These are phyloP conservation scores for Penicillium goetzii DNA, from an alignment of 495 filamentous ascomycete species.

Conservation along the genomic window DNA sequence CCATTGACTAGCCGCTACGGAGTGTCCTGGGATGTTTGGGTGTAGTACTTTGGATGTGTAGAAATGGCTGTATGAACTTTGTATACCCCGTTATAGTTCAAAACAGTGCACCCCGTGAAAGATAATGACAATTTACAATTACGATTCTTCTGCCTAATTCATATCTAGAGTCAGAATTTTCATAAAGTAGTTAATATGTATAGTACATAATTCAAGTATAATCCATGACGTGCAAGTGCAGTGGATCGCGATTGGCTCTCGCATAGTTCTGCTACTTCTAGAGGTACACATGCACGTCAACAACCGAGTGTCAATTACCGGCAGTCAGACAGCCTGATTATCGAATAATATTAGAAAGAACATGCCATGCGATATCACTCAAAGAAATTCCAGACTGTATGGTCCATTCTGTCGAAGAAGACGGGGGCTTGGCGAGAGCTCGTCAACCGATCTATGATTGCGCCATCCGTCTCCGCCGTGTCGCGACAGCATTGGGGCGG, in stretches of 20 bases:
- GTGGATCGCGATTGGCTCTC: background rate
- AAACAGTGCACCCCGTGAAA: background rate
- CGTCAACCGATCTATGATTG: slow-evolving; percentile 27
- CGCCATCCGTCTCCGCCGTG: slow-evolving; percentile 31
- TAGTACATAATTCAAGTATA: background rate
- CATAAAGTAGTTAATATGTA: too few species aligned
- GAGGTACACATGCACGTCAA: background rate
- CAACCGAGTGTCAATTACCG: background rate
- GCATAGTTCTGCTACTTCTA: background rate
- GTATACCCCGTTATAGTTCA: background rate
- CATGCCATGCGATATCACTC: background rate
- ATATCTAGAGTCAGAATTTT: too few species aligned
- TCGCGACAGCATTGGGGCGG: slow-evolving; percentile 22
- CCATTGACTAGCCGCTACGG: slow-evolving; percentile 37
- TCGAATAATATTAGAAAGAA: background rate
- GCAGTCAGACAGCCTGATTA: background rate
- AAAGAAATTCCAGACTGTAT: background rate
- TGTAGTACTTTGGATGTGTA: slow-evolving; percentile 15
- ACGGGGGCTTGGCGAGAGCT: slow-evolving; percentile 8
- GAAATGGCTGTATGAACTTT: background rate
- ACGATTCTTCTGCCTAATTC: background rate
- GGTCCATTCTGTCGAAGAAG: background rate
- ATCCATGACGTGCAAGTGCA: background rate
- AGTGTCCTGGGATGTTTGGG: slow-evolving; percentile 40
- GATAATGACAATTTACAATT: background rate